Evolutionary conservation across 2,329 filamentous ascomycete species (phyloP), one percentile per base, ranked within the genome.

Genomic region (Raffaelea albimanens): DNA sequence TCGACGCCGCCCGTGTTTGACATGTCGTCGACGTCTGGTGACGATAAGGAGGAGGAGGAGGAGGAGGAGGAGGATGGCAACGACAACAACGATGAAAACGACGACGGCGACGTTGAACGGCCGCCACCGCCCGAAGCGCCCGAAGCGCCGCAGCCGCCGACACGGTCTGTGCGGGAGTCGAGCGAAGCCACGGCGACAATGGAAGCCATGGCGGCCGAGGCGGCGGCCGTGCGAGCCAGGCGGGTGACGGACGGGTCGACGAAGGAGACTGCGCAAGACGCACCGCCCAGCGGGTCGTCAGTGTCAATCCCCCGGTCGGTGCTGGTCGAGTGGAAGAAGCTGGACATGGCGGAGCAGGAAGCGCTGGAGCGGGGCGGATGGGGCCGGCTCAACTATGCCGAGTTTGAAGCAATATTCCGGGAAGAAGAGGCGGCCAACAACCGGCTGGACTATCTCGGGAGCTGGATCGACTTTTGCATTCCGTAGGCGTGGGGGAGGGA

Each of bases 391-490:
- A 85, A 67, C 59, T 90, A 83, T 54, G 73, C 76, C 1, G 93
- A 97, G 63, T 94, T 97, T 64, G 82, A 87, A 57, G 69, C 70
- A 36, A 82, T 83, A 44, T 87, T 93, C 68, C 78, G 80, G 56
- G 72, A 72, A n/a, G 75, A 81, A 53, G 77, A 82, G 54, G 78
- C 79, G 21, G 67, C 70, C 23, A 75, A 73, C 14, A 79, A 80
- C 59, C 68, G 83, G 46, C 72, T 90, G 52, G 85, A 87, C 55
- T 91, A 95, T 63, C 72, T 96, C 42, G 87, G 87, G 50, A 87
- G 80, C 57, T 97, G 91, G 91, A 87, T 96, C 63, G 90, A 96
- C 61, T 82, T 83, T 61, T 84, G 80, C 61, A 82, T 84, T 55
- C 80, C 79, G 14, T 80, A 34, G 20, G 19, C 10, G 21, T 9